phyloP scores from a whole-genome alignment of 768 basidiomycete genomes.

The Podaxis sp. region DNA sequence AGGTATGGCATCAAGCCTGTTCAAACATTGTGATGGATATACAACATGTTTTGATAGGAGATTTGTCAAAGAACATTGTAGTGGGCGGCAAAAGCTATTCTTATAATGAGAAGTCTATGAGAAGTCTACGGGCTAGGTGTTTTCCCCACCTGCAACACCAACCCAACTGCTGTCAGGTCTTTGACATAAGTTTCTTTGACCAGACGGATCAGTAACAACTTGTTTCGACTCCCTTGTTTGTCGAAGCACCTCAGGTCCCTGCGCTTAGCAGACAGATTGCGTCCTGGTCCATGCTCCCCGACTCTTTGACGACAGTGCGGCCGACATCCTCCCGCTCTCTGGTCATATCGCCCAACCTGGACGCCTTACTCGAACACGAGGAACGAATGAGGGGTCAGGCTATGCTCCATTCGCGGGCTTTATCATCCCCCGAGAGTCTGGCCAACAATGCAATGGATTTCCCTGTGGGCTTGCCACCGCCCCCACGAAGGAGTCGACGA shows the following conservation, averaged over 20 bases:
- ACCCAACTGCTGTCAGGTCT: not conserved
- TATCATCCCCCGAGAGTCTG: not conserved
- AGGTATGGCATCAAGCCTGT: not conserved
- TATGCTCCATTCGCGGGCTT: constrained; percentile 6
- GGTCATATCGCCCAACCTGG: constrained; percentile 54
- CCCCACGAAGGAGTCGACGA: constrained; percentile 24
- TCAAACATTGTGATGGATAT: not conserved
- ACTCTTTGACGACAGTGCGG: not conserved
- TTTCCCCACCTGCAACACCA: not conserved
- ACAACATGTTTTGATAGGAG: not conserved
- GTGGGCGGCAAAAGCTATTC: not conserved
- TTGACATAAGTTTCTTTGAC: not conserved
- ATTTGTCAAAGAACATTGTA: not conserved
- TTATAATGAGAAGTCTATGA: not conserved
- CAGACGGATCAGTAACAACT: not conserved
- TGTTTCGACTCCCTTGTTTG: not conserved
- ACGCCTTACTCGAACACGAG: constrained; percentile 56
- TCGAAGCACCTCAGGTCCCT: not conserved
- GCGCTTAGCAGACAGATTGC: not conserved
- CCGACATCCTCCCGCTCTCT: constrained; percentile 24
- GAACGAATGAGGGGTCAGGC: constrained; percentile 36
- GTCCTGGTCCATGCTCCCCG: not conserved
- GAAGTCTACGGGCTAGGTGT: not conserved
- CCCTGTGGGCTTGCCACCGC: constrained; percentile 57
- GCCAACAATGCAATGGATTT: not conserved